Percentiles rank a stretch among this genome's conserved stretches.
Evolutionary conservation across 768 basidiomycete genomes (phyloP).

Genomic region (Boletus pseudopeckii): DNA sequence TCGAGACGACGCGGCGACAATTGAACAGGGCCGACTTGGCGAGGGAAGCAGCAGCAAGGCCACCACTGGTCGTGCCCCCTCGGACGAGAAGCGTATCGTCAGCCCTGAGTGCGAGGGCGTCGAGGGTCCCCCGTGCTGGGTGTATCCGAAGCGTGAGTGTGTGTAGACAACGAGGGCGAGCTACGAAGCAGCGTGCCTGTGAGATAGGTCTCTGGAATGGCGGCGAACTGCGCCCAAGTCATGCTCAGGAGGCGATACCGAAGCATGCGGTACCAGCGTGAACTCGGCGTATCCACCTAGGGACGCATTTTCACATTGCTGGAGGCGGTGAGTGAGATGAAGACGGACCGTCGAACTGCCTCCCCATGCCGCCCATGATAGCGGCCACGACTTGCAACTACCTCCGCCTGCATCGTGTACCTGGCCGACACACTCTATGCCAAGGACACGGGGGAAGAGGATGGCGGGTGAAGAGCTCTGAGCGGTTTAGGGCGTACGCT

Average conservation of each 20-base stretch:
- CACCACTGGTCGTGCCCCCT: background rate
- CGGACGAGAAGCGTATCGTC: background rate
- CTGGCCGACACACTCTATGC: background rate
- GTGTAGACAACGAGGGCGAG: background rate
- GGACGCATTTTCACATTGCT: background rate
- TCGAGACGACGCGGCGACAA: background rate
- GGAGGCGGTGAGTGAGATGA: background rate
- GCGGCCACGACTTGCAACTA: background rate
- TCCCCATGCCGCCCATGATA: background rate
- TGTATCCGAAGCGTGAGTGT: background rate
- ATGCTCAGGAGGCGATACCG: conserved; percentile 17
- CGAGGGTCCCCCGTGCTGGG: background rate
- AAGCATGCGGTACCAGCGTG: conserved; percentile 22
- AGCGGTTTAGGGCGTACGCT: too few species aligned
- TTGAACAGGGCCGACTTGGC: background rate
- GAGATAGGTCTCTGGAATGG: background rate
- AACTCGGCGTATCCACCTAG: conserved; percentile 19
- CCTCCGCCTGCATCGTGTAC: background rate
- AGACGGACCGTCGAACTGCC: background rate
- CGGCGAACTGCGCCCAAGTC: background rate
- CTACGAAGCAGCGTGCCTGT: background rate
- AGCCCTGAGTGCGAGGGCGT: background rate
- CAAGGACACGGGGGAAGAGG: too few species aligned
- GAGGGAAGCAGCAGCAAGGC: background rate
- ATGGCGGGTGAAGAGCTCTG: too few species aligned